Evolutionary conservation across 192 early-diverging fungal genomes (phyloP), one percentile per base, ranked within the genome.

Genomic region (Coemansia sp.): DNA sequence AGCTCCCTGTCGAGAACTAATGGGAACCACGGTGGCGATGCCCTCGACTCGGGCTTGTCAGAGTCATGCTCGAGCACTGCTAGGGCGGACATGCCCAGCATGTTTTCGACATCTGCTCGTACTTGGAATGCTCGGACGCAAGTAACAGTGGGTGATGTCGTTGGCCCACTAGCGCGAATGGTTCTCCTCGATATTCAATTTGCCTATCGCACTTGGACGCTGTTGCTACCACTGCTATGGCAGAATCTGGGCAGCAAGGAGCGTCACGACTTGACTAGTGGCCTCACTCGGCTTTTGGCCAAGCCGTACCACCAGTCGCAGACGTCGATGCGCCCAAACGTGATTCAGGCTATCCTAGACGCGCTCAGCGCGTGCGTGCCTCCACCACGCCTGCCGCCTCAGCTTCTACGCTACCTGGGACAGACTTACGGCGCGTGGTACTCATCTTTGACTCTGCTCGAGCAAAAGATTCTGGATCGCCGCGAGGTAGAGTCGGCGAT

Each of bases 381-480:
- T 2, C 34, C 84, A 5, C 90, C 95, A 25, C 87, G 88, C 37
- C 80, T 99, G 17, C 94, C 98, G 9, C 96, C 98, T 19, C 94
- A 96, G 70, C 87, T 99, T 32, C 84, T 99, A 48, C 93, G 92
- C 51, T 96, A 95, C 71, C 85, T 98, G 27, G 95, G 94, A n/a
- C 92, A 93, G 72, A 86, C 87, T 2, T 94, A 93, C 80, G 90
- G 95, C 65, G 95, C 95, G 1, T 98, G 96, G 96, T 91, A 98
- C 72, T 90, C 86, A 25, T 87, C 93, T 0, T 81, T 95, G 63
- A 89, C 93, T 57, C 75, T 97, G n/a, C 78, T 99, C 9, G 94
- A 97, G 70, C 58, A 72, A 21, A 75, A 75, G 69, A 66, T 84
- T 15, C 63, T 78, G 1, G 86, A 88, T 34, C 77, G 89, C 15